Base-by-base conservation (phyloP, 257 asterid genomes). In the Fraxinus anomala region DNA sequence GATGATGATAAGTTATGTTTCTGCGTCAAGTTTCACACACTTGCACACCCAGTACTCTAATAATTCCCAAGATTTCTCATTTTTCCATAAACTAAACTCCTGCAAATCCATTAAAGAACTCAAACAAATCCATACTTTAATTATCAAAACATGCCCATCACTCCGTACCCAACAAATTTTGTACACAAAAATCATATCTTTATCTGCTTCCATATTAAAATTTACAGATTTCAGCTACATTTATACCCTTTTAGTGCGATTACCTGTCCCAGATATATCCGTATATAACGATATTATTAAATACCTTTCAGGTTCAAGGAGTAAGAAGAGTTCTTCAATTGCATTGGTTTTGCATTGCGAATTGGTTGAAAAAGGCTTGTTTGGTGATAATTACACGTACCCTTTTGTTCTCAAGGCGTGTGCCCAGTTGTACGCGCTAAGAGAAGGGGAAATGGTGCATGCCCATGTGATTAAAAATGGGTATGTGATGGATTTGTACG, bases 371-470 rank as follows among this genome's bases (percentile, higher is more conserved):
- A 85, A 74, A 28, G 86, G 85, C 24, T 73, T 86, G 47, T 70
- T 68, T 77, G 79, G 79, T 66, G 76, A 86, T 80, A 79, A 26
- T 61, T 86, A 84, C 31, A 86, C 89, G 3, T 82, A 86, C 83
- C 88, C 89, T 79, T 85, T 81, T 77, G 83, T 82, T 23, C 70
- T 86, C 31, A 84, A 84, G 71, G 86, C 88, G 4, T 86, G 89
- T 69, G 73, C 81, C 17, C 85, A 73, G 67, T 75, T 80, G 23
- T 40, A 63, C 28, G 88, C 79, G 17, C 39, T 84, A 74, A 63
- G 80, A 70, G 70, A 73, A 47, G 88, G 88, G 66, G 75, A 74
- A 17, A 77, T 73, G 79, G 74, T 86, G 17, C 89, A 86, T 61
- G 80, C 81, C 19, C 80, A 73, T 39, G 86, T 76, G 71, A 75